phyloP scores from a whole-genome alignment of 345 rosid genomes.

The Eucalyptus viminalis region DNA sequence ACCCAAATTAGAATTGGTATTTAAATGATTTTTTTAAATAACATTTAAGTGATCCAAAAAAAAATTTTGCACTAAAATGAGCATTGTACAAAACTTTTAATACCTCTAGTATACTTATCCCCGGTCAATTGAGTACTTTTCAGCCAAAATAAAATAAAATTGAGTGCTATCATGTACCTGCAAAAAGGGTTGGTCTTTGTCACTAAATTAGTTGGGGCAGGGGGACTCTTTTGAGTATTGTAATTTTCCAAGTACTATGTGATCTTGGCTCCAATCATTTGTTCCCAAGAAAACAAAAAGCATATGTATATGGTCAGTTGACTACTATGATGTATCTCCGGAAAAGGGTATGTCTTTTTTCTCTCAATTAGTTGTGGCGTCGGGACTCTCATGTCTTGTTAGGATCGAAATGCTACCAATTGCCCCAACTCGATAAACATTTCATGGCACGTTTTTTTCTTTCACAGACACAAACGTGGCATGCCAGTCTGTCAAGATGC shows the following conservation, averaged over 20 bases:
- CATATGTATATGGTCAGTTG: neutral
- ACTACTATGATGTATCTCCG: neutral
- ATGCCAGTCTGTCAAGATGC: neutral
- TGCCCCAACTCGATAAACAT: neutral
- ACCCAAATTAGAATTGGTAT: too few relatives aligned
- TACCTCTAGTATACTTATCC: too few relatives aligned
- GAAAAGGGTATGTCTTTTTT: neutral
- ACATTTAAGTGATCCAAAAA: too few relatives aligned
- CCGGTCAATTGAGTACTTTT: too few relatives aligned
- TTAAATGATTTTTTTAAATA: too few relatives aligned
- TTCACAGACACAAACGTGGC: neutral
- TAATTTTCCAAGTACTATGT: neutral
- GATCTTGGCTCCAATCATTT: neutral
- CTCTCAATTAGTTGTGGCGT: neutral
- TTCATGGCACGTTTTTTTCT: neutral
- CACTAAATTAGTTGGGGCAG: neutral
- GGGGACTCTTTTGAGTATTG: neutral
- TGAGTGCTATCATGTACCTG: neutral
- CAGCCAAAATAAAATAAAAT: too few relatives aligned
- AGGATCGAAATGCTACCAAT: neutral
- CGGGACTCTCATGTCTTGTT: neutral
- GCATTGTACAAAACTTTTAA: accelerated
- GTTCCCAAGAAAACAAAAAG: neutral
- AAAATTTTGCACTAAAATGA: too few relatives aligned
- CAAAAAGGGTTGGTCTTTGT: neutral